Evolutionary conservation across 371 early-diverging fungal genomes (phyloP).

Genomic region (Nematocida sp.): DNA sequence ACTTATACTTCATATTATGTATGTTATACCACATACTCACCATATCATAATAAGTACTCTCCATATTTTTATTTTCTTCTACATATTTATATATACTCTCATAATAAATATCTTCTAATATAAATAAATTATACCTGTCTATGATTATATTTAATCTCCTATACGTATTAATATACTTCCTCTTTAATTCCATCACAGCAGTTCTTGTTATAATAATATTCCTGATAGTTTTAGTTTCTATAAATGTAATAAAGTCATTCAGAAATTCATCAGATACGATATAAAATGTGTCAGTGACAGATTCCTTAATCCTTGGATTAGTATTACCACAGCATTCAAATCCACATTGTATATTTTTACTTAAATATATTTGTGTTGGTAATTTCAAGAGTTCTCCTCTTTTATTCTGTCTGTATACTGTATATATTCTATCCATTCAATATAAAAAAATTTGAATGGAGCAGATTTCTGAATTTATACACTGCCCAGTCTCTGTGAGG

Average conservation of each 20-base stretch:
- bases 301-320: conserved; percentile 10
- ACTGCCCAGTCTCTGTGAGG: conserved; percentile 14
- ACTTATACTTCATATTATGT: not conserved
- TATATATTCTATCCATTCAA: conserved; percentile 16
- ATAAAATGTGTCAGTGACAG: not conserved
- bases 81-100: not conserved
- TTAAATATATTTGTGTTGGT: conserved; percentile 32
- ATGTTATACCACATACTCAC: not conserved
- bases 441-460: conserved; percentile 40
- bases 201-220: conserved; percentile 12
- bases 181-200: not conserved
- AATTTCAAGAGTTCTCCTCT: conserved; percentile 1
- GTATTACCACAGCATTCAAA: conserved; percentile 28
- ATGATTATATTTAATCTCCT: conserved; percentile 11
- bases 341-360: conserved; percentile 5
- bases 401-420: conserved; percentile 11
- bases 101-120: conserved; percentile 30
- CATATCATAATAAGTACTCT: not conserved
- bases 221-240: conserved; percentile 19
- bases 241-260: conserved; percentile 5
- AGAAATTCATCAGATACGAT: conserved; percentile 25
- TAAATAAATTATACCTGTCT: conserved; percentile 24
- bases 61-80: not conserved
- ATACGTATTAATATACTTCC: conserved; percentile 1
- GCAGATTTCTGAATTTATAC: conserved; percentile 30